phyloP scores from a whole-genome alignment of 2,329 filamentous ascomycete genomes.

The Hymenoscyphus albidus region DNA sequence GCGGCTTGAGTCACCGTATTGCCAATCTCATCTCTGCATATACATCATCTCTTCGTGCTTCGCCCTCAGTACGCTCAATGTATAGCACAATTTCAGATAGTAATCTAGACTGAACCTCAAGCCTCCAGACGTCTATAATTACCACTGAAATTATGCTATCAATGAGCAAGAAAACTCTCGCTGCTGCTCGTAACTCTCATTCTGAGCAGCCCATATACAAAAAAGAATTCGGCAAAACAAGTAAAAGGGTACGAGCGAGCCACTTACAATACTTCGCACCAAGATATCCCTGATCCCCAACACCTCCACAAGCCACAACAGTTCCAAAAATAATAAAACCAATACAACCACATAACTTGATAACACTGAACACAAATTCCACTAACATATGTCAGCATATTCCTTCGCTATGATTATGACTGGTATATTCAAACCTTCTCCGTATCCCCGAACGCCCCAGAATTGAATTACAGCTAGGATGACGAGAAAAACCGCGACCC shows the following conservation, averaged over 20 bases:
- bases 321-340: conserved; percentile 63
- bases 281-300: conserved; percentile 50
- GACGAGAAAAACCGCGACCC: conserved; percentile 54
- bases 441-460: conserved; percentile 56
- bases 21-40: too few species aligned
- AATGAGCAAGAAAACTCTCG: too few species aligned
- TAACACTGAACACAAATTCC: conserved; percentile 54
- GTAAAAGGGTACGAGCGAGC: neutral
- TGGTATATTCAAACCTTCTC: conserved; percentile 55
- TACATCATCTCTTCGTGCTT: too few species aligned
- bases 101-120: too few species aligned
- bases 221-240: neutral
- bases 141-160: too few species aligned
- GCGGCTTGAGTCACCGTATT: too few species aligned
- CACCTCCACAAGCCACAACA: conserved; percentile 54
- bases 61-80: too few species aligned
- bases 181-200: too few species aligned
- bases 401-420: neutral
- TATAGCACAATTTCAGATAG: too few species aligned
- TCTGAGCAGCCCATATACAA: neutral
- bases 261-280: conserved; percentile 48
- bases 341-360: conserved; percentile 55
- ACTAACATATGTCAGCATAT: conserved; percentile 46
- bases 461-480: conserved; percentile 49
- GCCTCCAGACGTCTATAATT: too few species aligned